These are phyloP conservation scores for Pythium scleroteichum DNA, from an alignment of 352 stramenopile genomes.

Conservation along the genomic window DNA sequence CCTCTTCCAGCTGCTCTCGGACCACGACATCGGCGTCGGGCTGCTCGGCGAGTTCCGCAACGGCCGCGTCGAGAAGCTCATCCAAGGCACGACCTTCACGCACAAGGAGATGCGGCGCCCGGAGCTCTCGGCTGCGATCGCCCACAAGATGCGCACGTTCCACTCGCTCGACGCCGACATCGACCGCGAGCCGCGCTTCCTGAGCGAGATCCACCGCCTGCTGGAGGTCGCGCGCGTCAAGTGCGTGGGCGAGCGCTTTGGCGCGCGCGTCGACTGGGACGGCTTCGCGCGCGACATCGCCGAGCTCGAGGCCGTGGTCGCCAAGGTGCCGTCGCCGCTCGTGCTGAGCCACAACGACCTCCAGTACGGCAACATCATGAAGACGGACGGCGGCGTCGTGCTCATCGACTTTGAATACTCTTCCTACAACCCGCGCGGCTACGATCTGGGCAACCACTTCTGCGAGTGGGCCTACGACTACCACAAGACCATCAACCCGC, in stretches of 20 bases:
- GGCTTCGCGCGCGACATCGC: constrained; percentile 45
- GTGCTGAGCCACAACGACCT: constrained; percentile 94
- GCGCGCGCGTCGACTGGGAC: constrained; percentile 48
- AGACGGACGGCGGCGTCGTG: constrained; percentile 61
- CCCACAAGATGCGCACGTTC: constrained; percentile 68
- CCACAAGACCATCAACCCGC: constrained; percentile 78
- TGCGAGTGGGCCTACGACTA: constrained; percentile 87
- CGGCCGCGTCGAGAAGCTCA: constrained; percentile 73
- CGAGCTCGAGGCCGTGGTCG: constrained; percentile 57
- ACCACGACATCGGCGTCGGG: constrained; percentile 66
- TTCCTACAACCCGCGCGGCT: constrained; percentile 89
- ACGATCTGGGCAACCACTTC: constrained; percentile 94
- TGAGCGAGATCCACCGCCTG: constrained; percentile 59
- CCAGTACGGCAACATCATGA: constrained; percentile 93
- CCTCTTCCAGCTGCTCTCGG: constrained; percentile 72
- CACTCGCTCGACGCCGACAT: constrained; percentile 76
- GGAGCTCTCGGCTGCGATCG: constrained; percentile 48
- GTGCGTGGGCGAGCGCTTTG: constrained; percentile 49
- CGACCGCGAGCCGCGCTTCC: constrained; percentile 45
- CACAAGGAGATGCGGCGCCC: constrained; percentile 70
- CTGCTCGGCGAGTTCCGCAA: constrained; percentile 82
- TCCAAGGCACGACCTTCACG: constrained; percentile 68
- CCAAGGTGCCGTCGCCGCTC: constrained; percentile 60
- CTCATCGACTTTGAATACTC: constrained; percentile 96
- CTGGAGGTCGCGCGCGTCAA: constrained; percentile 61